These are phyloP conservation scores for Coemansia sp. DNA, from an alignment of 192 early-diverging fungal species.

Conservation along the genomic window DNA sequence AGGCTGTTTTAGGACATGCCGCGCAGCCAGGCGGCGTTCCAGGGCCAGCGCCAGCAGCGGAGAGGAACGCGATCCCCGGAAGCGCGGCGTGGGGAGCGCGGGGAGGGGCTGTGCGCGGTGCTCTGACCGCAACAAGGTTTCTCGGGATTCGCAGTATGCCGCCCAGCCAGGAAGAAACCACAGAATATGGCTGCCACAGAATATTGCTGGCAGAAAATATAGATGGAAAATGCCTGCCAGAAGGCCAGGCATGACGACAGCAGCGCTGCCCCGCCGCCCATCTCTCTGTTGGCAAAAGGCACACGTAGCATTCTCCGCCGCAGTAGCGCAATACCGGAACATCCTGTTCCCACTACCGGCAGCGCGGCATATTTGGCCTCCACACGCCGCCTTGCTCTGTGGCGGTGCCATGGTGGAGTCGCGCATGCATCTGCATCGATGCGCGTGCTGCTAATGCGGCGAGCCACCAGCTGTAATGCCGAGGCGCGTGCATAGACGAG, in stretches of 20 bases:
- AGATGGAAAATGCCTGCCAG: too few species aligned
- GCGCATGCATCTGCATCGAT: slow-evolving; percentile 5
- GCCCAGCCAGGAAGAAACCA: background rate
- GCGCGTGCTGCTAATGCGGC: background rate
- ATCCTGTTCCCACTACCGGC: background rate
- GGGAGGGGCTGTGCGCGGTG: slow-evolving; percentile 13
- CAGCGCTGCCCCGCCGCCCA: slow-evolving; percentile 4
- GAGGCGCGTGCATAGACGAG: background rate
- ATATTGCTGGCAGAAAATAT: too few species aligned
- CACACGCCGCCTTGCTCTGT: background rate
- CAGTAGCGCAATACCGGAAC: slow-evolving; percentile 1
- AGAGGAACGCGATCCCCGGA: slow-evolving; percentile 2
- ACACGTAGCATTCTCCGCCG: background rate
- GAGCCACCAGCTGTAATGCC: slow-evolving; percentile 1
- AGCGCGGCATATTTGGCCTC: background rate
- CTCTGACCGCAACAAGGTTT: slow-evolving; percentile 17
- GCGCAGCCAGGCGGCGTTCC: background rate
- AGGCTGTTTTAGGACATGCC: slow-evolving; percentile 18
- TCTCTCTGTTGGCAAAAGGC: too few species aligned
- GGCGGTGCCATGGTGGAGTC: background rate
- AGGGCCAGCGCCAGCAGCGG: slow-evolving; percentile 3
- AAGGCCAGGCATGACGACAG: background rate
- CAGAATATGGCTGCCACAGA: background rate
- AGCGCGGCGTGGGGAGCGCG: slow-evolving; percentile 16
- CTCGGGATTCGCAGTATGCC: slow-evolving; percentile 14